These are phyloP conservation scores for Chytridium lagenaria DNA, from an alignment of 371 early-diverging fungal species.

Conservation along the genomic window DNA sequence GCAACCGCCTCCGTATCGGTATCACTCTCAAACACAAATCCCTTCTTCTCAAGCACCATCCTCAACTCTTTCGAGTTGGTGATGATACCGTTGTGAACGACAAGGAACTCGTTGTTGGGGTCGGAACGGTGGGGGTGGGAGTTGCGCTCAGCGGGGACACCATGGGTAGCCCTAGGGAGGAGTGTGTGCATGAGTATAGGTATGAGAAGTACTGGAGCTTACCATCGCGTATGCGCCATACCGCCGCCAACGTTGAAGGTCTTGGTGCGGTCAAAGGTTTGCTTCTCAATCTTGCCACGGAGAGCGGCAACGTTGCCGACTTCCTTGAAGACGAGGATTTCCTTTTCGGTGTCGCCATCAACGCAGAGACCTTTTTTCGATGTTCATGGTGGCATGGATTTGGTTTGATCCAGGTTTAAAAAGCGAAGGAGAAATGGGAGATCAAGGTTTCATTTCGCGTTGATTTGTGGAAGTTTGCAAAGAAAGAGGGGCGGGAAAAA, in stretches of 20 bases:
- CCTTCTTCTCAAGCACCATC: slow-evolving; percentile 61
- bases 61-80: slow-evolving; percentile 71
- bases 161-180: slow-evolving; percentile 76
- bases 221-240: slow-evolving; percentile 80
- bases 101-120: slow-evolving; percentile 65
- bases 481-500: no score
- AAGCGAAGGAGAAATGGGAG: not conserved
- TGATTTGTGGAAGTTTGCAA: no score
- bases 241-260: slow-evolving; percentile 56
- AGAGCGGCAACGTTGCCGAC: slow-evolving; percentile 70
- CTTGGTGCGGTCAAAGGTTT: slow-evolving; percentile 44
- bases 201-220: not conserved
- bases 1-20: slow-evolving; percentile 78
- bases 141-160: slow-evolving; percentile 68
- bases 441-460: no score
- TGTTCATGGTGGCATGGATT: not conserved
- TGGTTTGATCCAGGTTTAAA: no score
- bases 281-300: slow-evolving; percentile 48
- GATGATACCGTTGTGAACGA: slow-evolving; percentile 81
- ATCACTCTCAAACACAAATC: slow-evolving; percentile 67
- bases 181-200: not conserved
- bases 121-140: slow-evolving; percentile 74
- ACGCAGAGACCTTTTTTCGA: slow-evolving; percentile 57
- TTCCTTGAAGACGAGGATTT: slow-evolving; percentile 59
- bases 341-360: slow-evolving; percentile 51